Evolutionary conservation across 148 eudicot species (phyloP).

Genomic region (Drosera capensis): DNA sequence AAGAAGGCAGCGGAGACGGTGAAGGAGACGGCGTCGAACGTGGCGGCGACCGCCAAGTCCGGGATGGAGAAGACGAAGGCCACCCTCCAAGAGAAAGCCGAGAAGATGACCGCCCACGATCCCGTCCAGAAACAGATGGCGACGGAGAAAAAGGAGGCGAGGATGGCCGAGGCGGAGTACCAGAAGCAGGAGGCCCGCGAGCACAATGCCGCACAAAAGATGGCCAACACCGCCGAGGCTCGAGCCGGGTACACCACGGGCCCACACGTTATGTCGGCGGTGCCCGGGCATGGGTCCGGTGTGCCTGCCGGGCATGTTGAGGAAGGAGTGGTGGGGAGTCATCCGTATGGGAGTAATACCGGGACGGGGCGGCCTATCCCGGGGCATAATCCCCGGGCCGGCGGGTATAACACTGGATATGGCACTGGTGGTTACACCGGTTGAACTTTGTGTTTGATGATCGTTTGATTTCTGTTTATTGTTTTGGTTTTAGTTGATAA

Average conservation of each 20-base stretch:
- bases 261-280: background rate
- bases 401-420: background rate
- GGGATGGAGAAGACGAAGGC: slow-evolving; percentile 63
- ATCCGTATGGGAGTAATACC: background rate
- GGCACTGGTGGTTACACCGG: background rate
- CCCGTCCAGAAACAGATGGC: slow-evolving; percentile 6
- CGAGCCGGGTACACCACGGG: background rate
- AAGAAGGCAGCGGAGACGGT: slow-evolving; percentile 41
- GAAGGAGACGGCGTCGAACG: slow-evolving; percentile 51
- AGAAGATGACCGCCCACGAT: slow-evolving; percentile 12
- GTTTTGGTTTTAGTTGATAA: too few species aligned
- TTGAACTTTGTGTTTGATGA: too few species aligned
- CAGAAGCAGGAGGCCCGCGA: slow-evolving; percentile 5
- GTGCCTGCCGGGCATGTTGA: background rate
- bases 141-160: slow-evolving; percentile 4
- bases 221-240: background rate
- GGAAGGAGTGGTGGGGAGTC: background rate
- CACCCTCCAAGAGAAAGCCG: slow-evolving; percentile 38
- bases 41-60: slow-evolving; percentile 37
- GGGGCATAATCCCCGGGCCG: too few species aligned
- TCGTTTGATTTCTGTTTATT: too few species aligned
- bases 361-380: too few species aligned
- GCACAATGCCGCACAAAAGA: slow-evolving; percentile 6
- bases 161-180: slow-evolving; percentile 1
- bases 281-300: background rate